phyloP scores from a whole-genome alignment of 148 eudicot species.

The Silene uniflora region DNA sequence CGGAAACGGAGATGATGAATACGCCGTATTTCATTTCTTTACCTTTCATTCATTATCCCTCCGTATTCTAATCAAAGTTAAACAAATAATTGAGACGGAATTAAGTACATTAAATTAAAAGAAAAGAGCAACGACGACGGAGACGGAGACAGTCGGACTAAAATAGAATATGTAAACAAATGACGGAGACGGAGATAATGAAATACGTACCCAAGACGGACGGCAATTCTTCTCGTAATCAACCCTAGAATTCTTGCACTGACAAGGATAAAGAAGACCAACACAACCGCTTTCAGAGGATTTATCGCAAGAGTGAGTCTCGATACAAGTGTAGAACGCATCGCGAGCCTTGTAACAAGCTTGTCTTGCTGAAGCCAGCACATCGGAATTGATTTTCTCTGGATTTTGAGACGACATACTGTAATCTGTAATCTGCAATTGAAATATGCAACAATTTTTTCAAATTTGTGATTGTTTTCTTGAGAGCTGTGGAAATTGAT shows the following conservation, averaged over 20 bases:
- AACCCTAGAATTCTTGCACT: constrained; percentile 66
- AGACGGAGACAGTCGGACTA: neutral
- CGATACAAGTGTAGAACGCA: constrained; percentile 72
- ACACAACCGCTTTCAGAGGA: constrained; percentile 64
- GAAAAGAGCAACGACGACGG: too few species aligned
- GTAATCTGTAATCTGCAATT: too few species aligned
- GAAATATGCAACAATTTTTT: neutral
- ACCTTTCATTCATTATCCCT: too few species aligned
- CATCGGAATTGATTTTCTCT: neutral
- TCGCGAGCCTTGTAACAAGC: constrained; percentile 54
- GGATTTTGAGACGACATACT: constrained; percentile 2
- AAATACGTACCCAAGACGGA: constrained; percentile 59
- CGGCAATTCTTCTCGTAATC: constrained; percentile 58
- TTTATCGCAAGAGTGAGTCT: constrained; percentile 52
- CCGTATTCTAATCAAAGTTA: too few species aligned
- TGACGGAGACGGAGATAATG: neutral
- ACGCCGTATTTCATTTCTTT: too few species aligned
- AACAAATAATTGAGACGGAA: neutral
- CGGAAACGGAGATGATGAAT: too few species aligned
- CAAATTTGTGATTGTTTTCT: neutral
- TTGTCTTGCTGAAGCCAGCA: neutral
- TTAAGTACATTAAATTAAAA: neutral
- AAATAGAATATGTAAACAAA: neutral
- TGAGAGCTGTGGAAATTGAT: neutral
- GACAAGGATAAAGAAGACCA: constrained; percentile 68